These are phyloP conservation scores for Ophiocordyceps camponoti-rufipedis DNA, from an alignment of 2,329 filamentous ascomycete genomes.

Conservation along the genomic window DNA sequence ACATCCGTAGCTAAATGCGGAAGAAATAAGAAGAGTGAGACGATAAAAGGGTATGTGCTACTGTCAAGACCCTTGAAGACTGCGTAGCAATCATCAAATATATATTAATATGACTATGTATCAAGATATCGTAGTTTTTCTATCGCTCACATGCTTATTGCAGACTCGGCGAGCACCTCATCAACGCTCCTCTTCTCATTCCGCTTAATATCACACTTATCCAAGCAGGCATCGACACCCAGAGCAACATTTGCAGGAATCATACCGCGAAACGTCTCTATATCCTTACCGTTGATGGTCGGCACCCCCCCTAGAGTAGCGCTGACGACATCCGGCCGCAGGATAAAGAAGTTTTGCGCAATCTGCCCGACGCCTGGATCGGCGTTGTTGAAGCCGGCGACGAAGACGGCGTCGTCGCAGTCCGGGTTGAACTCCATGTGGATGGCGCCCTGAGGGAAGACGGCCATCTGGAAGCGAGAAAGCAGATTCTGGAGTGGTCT, in stretches of 20 bases:
- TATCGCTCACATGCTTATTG: too few relatives aligned
- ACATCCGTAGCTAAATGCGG: too few relatives aligned
- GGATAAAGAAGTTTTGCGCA: conserved; percentile 26
- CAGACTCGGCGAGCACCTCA: conserved; percentile 3
- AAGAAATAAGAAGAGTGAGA: too few relatives aligned
- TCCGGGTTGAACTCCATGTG: conserved; percentile 34
- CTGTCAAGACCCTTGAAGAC: too few relatives aligned
- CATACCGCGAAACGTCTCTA: conserved; percentile 17
- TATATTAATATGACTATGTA: too few relatives aligned
- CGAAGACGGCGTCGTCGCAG: conserved; percentile 27
- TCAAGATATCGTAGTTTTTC: too few relatives aligned
- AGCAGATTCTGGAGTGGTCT: conserved; percentile 18
- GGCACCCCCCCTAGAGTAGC: conserved; percentile 19
- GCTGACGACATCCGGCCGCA: conserved; percentile 17
- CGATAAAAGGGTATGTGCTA: too few relatives aligned
- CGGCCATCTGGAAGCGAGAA: conserved; percentile 22
- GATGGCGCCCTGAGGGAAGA: conserved; percentile 29
- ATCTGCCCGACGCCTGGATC: conserved; percentile 27
- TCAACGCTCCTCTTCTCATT: conserved; percentile 13
- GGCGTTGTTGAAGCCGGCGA: conserved; percentile 25
- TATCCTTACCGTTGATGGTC: conserved; percentile 20
- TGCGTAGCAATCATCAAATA: too few relatives aligned
- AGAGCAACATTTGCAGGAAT: conserved; percentile 31
- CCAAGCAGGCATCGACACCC: conserved; percentile 30
- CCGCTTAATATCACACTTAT: conserved; percentile 24